A percentile compares a stretch with the other conserved stretches of the same genome.
Evolutionary conservation across 805 yeast genomes (phyloP).

Genomic region (Zygotorulaspora sp.): DNA sequence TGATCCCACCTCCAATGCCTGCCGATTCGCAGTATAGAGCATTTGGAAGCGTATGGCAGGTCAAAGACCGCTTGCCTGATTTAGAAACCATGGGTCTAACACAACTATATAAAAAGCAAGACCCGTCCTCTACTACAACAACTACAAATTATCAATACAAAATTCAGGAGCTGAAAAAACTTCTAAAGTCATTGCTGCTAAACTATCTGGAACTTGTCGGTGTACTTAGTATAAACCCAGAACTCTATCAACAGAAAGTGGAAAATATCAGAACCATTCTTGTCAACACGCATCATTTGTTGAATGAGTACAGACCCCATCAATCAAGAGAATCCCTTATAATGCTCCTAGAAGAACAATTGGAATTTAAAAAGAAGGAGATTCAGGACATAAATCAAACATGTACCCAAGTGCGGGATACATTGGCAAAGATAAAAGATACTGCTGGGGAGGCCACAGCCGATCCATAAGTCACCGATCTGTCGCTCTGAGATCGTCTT

Average conservation of each 20-base stretch:
- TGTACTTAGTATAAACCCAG: slow-evolving; percentile 68
- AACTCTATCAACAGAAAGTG: slow-evolving; percentile 54
- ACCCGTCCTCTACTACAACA: slow-evolving; percentile 15
- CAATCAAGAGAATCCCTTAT: slow-evolving; percentile 89
- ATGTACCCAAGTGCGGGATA: slow-evolving; percentile 40
- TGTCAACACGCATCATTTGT: slow-evolving; percentile 84
- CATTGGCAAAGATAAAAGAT: slow-evolving; percentile 34
- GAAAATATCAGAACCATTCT: slow-evolving; percentile 76
- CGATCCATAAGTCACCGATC: not conserved
- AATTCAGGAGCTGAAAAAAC: slow-evolving; percentile 69
- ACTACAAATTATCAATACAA: slow-evolving; percentile 43
- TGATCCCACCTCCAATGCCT: slow-evolving; percentile 64
- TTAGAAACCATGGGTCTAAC: slow-evolving; percentile 71
- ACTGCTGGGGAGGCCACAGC: not conserved
- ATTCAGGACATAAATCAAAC: slow-evolving; percentile 41
- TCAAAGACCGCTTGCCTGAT: slow-evolving; percentile 67
- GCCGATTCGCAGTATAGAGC: slow-evolving; percentile 66
- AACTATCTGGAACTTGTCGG: slow-evolving; percentile 83
- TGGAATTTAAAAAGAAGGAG: slow-evolving; percentile 56
- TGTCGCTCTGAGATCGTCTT: not conserved
- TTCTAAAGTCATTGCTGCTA: slow-evolving; percentile 71
- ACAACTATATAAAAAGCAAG: slow-evolving; percentile 53
- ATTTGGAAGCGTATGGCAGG: slow-evolving; percentile 88
- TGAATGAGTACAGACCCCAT: slow-evolving; percentile 92
- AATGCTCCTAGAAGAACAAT: slow-evolving; percentile 63